Evolutionary conservation across 1,284 basidiomycete species (phyloP), one percentile per base, ranked within the genome.

Genomic region (Boletus mariae): DNA sequence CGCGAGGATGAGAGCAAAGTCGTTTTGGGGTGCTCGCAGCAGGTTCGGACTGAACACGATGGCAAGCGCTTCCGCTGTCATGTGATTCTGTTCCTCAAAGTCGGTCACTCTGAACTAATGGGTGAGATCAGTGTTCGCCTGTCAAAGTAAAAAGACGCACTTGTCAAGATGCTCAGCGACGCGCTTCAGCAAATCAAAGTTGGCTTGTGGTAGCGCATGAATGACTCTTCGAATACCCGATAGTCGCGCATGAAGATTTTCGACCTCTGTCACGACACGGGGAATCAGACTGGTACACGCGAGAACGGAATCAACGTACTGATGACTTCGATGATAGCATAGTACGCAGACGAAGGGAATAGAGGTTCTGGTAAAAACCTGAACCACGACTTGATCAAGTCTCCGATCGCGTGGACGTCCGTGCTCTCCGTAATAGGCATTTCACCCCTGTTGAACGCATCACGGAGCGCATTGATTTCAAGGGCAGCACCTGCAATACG

Each of bases 1-100:
- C 53, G 83, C 78, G 60, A 92, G 77, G 61, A 88, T 84, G 66
- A 85, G 75, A 10, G 78, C 80, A 67, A 90, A 84, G 61, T 90
- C 85, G 58, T 87, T 87, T 62, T 83, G 81, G 13, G 83, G 85
- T 2, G 83, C 82, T 32, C 83, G 80, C 48, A 85, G 68, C 51
- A 92, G 70, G 61, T 90, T 90, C 2, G 89, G 90, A 56, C 87
- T 88, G 68, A 92, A 91, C 23, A 92, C 87, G 45, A 90, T 91
- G 0, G 90, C 85, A 4, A 92, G 75, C 6, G 87, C 85, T 59
- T 90, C 85, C 0, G 88, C 83, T 2, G 86, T 90, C 90, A 92
- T 92, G 57, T 92, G 87, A 61, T 92, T 93, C 46, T 84, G 79
- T 54, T 90, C 87, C 64, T 93, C 90, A 66, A 80, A 90, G 61